These are phyloP conservation scores for Marsdenia floribunda DNA, from an alignment of 257 asterid genomes.

Conservation along the genomic window DNA sequence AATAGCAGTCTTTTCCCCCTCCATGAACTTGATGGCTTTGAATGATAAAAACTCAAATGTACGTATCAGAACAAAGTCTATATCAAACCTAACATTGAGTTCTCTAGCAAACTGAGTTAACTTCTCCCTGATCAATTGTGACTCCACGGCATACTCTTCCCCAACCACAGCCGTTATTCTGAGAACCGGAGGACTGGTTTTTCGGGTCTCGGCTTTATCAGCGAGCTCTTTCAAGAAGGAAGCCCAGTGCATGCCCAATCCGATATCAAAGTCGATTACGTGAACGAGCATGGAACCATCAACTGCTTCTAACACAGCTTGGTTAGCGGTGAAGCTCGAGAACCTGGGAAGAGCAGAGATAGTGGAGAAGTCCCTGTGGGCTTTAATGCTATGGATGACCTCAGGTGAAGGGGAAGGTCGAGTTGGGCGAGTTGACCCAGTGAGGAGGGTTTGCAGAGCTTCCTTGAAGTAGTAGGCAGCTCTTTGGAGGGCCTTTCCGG, in stretches of 20 bases:
- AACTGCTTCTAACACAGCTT: slow-evolving; percentile 77
- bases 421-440: slow-evolving; percentile 48
- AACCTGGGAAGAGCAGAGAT: slow-evolving; percentile 79
- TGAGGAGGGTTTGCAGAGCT: slow-evolving; percentile 72
- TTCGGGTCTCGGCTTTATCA: slow-evolving; percentile 46
- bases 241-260: slow-evolving; percentile 75
- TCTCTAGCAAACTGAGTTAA: slow-evolving; percentile 71
- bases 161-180: slow-evolving; percentile 73
- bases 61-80: slow-evolving; percentile 52
- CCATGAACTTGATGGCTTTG: slow-evolving; percentile 61
- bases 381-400: slow-evolving; percentile 65
- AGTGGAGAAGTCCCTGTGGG: slow-evolving; percentile 58
- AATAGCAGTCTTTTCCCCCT: slow-evolving; percentile 68
- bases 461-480: slow-evolving; percentile 94
- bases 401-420: slow-evolving; percentile 48
- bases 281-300: slow-evolving; percentile 59
- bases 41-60: slow-evolving; percentile 65
- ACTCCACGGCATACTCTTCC: slow-evolving; percentile 63
- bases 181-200: slow-evolving; percentile 37
- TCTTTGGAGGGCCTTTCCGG: slow-evolving; percentile 72
- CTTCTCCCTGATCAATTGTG: slow-evolving; percentile 56
- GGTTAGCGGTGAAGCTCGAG: slow-evolving; percentile 83
- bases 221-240: slow-evolving; percentile 86
- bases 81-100: slow-evolving; percentile 54
- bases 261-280: slow-evolving; percentile 75